These are phyloP conservation scores for Microdochium trichocladiopsis DNA, from an alignment of 2,329 filamentous ascomycete species.

Conservation along the genomic window DNA sequence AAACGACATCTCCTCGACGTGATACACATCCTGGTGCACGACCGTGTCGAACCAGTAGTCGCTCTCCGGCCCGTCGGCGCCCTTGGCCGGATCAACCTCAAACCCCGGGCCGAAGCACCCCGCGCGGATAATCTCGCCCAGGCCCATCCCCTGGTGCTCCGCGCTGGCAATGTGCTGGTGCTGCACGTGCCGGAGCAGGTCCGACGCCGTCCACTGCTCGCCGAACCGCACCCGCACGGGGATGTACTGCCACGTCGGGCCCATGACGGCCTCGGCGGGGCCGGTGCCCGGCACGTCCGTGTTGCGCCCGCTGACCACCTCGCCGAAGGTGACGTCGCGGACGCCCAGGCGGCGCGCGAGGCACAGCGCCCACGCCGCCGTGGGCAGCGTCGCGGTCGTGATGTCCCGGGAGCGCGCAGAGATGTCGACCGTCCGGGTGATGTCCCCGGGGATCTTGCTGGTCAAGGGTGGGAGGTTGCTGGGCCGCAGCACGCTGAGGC, in stretches of 20 bases:
- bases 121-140: conserved; percentile 42
- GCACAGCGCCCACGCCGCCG: conserved; percentile 58
- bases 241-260: conserved; percentile 62
- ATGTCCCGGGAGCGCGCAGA: conserved; percentile 42
- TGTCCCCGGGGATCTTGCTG: conserved; percentile 29
- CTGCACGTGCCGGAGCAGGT: conserved; percentile 47
- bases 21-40: conserved; percentile 53
- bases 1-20: conserved; percentile 47
- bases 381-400: conserved; percentile 58
- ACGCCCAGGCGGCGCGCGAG: conserved; percentile 45
- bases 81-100: conserved; percentile 13
- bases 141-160: conserved; percentile 45
- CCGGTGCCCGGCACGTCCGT: conserved; percentile 47
- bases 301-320: conserved; percentile 59
- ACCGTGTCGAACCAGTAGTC: conserved; percentile 45
- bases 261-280: conserved; percentile 49
- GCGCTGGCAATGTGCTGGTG: conserved; percentile 50
- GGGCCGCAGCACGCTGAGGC: conserved; percentile 37
- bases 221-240: conserved; percentile 54
- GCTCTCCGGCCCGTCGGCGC: conserved; percentile 34
- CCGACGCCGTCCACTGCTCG: conserved; percentile 38
- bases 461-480: conserved; percentile 22
- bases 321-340: conserved; percentile 57
- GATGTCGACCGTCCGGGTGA: conserved; percentile 36
- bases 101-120: background rate